phyloP scores from a whole-genome alignment of 2,329 filamentous ascomycete genomes.

The Cladobotryum protrusum region DNA sequence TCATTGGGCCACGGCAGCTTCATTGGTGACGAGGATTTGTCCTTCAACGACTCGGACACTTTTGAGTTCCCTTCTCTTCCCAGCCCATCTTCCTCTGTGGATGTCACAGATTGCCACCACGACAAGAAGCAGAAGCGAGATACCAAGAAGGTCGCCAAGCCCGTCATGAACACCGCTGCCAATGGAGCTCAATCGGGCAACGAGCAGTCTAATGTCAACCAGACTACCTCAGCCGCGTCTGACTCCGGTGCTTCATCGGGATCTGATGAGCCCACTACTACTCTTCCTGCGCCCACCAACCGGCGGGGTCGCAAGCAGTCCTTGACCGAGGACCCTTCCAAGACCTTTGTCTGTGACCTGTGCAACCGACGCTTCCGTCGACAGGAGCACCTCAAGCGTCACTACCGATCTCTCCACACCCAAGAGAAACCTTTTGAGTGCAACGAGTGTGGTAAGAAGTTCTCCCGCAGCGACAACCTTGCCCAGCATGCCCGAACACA shows the following conservation, averaged over 20 bases:
- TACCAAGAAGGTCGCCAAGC: conserved; percentile 39
- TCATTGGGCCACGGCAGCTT: conserved; percentile 72
- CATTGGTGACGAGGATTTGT: conserved; percentile 69
- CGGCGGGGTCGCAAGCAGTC: conserved; percentile 98
- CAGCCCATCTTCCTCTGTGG: conserved; percentile 43
- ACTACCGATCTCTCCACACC: conserved; percentile 97
- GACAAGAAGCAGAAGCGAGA: conserved; percentile 53
- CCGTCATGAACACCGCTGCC: conserved; percentile 38
- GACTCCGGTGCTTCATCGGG: conserved; percentile 35
- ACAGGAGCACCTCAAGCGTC: conserved; percentile 96
- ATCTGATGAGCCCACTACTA: conserved; percentile 39
- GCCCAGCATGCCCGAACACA: conserved; percentile 94
- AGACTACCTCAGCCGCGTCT: conserved; percentile 30
- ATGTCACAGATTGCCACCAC: conserved; percentile 41
- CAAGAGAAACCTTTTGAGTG: conserved; percentile 99
- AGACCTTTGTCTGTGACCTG: conserved; percentile 94
- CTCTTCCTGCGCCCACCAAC: conserved; percentile 58
- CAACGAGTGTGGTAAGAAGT: conserved; percentile 97
- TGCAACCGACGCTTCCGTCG: conserved; percentile 97
- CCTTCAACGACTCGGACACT: conserved; percentile 62
- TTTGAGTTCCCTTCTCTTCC: conserved; percentile 57
- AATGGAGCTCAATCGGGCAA: conserved; percentile 28
- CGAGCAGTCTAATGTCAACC: conserved; percentile 30
- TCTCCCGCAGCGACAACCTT: conserved; percentile 95
- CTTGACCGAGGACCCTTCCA: conserved; percentile 91